Evolutionary conservation across 495 filamentous ascomycete genomes (phyloP), one percentile per base, ranked within the genome.

Genomic region (Penicillium flavigenum): DNA sequence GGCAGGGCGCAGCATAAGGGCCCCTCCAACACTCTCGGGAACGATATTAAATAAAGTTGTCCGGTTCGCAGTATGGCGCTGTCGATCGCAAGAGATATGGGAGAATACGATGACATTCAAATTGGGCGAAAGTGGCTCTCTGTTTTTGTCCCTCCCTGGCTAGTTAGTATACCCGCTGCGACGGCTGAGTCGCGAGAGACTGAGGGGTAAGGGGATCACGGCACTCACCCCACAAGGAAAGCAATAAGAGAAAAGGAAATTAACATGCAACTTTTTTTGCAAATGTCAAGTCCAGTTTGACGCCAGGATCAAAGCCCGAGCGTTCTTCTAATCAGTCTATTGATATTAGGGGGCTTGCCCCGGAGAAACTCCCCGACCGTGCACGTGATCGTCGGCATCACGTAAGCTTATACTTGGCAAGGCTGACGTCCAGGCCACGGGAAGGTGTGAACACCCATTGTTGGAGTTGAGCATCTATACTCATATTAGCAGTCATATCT

Each of bases 1-100:
- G 62, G 63, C 68, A 72, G 51, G 62, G 68, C 65, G 67, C 71
- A 75, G 71, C 76, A 79, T 79, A 70, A 61, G 64, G 52, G 60
- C 62, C 53, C 57, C 58, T 62, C 62, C 51, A 38, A 54, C 53
- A 50, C 50, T 57, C 22, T 58, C 31, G 56, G 47, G 56, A 41
- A 52, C 17, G 41, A 19, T 42, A 34, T 39, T 22, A 34, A 59
- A 53, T 47, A 41, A 20, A 27, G 16, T 10, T 19, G n/a, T 19
- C 9, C 17, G 29, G 42, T 19, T 47, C 49, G 50, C 58, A 53
- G 43, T 53, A 46, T 34, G 42, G 52, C 41, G 55, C 51, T 51
- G 55, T 50, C 39, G 60, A 61, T 63, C 60, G 60, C 57, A 57
- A 59, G 34, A 42, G 41, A 65, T 63, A 51, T 47, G 29, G 34